Percentiles rank a stretch among this genome's conserved stretches.
Conservation (phyloP, 2,329 filamentous ascomycete genomes). For the Monilinia laxa region DNA sequence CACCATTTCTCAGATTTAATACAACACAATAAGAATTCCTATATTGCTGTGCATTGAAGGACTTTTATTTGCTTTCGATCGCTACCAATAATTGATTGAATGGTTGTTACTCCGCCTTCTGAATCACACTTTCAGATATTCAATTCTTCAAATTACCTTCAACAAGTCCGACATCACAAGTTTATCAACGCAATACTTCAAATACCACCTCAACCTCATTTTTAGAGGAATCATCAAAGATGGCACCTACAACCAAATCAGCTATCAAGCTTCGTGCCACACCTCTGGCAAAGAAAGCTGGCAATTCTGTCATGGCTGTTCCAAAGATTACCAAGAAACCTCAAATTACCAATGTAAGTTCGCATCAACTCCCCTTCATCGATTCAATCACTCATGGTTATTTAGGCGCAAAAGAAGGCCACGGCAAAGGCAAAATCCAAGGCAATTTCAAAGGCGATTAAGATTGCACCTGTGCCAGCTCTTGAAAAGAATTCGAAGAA, state of each 20-base stretch:
- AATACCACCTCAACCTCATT: background rate
- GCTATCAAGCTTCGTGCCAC: background rate
- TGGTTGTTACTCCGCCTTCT: background rate
- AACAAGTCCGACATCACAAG: background rate
- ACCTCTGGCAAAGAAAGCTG: background rate
- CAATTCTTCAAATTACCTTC: background rate
- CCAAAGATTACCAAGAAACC: background rate
- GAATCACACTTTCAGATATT: constrained; percentile 7
- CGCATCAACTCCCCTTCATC: background rate
- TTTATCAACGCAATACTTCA: background rate
- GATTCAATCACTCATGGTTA: background rate
- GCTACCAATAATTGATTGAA: background rate
- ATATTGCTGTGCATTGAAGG: constrained; percentile 7
- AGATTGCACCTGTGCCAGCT: background rate
- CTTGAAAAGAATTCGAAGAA: background rate
- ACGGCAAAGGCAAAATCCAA: background rate
- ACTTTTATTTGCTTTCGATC: constrained; percentile 10
- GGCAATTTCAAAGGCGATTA: background rate
- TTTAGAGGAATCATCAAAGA: background rate
- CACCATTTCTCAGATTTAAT: background rate
- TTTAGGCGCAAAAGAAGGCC: background rate
- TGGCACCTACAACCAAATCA: background rate
- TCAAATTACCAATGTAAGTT: constrained; percentile 5
- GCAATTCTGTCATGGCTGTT: background rate
- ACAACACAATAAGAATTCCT: background rate